Conservation (phyloP, 2,329 filamentous ascomycete species). For the Trichoderma sp. region DNA sequence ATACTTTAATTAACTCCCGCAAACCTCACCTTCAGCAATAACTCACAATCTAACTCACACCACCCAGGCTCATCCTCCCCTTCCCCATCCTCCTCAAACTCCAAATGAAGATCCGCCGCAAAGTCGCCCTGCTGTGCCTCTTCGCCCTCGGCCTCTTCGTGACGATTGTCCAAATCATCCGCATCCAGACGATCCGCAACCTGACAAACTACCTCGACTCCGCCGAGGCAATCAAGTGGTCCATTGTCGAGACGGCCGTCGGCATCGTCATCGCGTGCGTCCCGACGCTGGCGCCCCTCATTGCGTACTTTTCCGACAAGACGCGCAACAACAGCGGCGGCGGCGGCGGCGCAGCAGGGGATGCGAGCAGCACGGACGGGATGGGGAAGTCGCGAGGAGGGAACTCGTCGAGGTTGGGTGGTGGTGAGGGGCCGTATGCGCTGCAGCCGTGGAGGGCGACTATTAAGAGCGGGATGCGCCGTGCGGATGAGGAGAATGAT, state of each 20-base stretch:
- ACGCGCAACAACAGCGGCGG: conserved; percentile 30
- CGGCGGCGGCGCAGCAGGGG: conserved; percentile 28
- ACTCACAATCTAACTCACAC: background rate
- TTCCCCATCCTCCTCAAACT: conserved; percentile 45
- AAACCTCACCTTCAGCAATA: too few species aligned
- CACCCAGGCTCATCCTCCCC: conserved; percentile 44
- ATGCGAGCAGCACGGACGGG: background rate
- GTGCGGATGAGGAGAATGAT: background rate
- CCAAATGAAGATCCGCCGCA: conserved; percentile 45
- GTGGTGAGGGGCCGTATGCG: conserved; percentile 31
- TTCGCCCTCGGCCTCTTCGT: conserved; percentile 56
- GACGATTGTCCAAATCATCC: conserved; percentile 54
- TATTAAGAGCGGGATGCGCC: conserved; percentile 32
- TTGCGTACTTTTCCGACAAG: conserved; percentile 42
- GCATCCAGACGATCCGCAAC: conserved; percentile 51
- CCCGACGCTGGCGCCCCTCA: conserved; percentile 48
- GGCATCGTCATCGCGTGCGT: conserved; percentile 48
- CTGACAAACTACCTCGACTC: conserved; percentile 51
- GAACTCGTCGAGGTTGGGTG: background rate
- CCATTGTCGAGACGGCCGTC: conserved; percentile 48
- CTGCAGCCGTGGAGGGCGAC: conserved; percentile 36
- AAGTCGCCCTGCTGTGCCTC: conserved; percentile 46
- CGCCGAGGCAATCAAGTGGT: conserved; percentile 48
- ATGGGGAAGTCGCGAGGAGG: too few species aligned
- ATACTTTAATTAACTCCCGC: too few species aligned